Evolutionary conservation across 352 stramenopile species (phyloP), one percentile per base, ranked within the genome.

Genomic region (Phytophthora boehmeriae): DNA sequence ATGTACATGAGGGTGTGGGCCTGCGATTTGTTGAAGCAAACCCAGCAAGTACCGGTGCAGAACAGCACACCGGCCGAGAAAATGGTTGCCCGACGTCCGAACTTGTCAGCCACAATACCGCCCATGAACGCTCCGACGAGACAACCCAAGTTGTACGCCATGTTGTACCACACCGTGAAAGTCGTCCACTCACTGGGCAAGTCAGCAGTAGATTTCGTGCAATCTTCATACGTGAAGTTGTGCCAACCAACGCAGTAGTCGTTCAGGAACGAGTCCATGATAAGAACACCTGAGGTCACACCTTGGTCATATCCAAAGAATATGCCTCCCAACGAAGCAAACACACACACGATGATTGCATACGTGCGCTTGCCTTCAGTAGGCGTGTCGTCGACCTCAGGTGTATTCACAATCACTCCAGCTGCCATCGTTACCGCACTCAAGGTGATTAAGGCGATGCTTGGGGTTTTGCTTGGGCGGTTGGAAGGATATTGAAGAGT

Each of bases 101-200:
- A 68, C n/a, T 64, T 67, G 51, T 77, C 64, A 16, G 59, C 68
- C 0, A 77, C 45, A 13, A 71, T 46, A 20, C 69, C 69, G n/a
- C 69, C 64, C 32, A 75, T 54, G 39, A 75, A 69, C 8, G 69
- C 69, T 10, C 65, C 69, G 2, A 66, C 61, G 9, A 78, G 50
- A 27, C 69, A 78, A 20, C 69, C 65, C 25, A 78, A 55, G 46
- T 72, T 74, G 55, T 73, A 78, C 10, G 63, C 54, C 54, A 73
- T 64, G 39, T 75, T 78, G 66, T 68, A 78, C 59, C 63, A 68
- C 8, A 66, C 66, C 25, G 58, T 71, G 52, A 76, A 78, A 17
- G 51, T 71, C 8, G 58, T 63, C 71, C 71, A 78, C 43, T 76
- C 55, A 17, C 16, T 42, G 3, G 62, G 71, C 4, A 75, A 39